phyloP scores from a whole-genome alignment of 2,329 filamentous ascomycete species.

The Xylariales sp. region DNA sequence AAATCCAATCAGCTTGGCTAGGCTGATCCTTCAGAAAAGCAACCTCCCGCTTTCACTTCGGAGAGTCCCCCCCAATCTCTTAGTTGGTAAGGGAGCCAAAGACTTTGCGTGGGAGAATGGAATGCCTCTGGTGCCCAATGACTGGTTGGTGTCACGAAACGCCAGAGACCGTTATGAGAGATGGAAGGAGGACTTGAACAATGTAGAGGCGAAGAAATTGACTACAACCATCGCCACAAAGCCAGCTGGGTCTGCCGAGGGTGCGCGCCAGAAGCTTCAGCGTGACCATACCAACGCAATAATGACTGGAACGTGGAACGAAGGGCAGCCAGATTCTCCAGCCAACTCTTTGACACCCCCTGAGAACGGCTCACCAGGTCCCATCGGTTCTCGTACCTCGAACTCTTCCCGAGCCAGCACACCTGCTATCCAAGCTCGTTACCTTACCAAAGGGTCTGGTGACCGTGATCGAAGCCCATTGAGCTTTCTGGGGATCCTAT shows the following conservation, averaged over 20 bases:
- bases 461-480: conserved; percentile 23
- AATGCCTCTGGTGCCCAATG: conserved; percentile 68
- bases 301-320: conserved; percentile 55
- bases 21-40: conserved; percentile 74
- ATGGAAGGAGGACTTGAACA: conserved; percentile 72
- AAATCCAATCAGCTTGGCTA: conserved; percentile 86
- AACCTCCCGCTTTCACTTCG: conserved; percentile 74
- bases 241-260: conserved; percentile 12
- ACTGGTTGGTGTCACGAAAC: conserved; percentile 73
- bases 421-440: conserved; percentile 10
- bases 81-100: conserved; percentile 80
- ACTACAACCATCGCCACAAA: conserved; percentile 13
- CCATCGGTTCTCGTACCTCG: conserved; percentile 6
- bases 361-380: conserved; percentile 7
- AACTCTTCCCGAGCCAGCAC: conserved; percentile 10
- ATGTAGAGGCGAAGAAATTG: conserved; percentile 47
- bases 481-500: conserved; percentile 18
- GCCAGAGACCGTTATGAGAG: conserved; percentile 73
- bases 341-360: conserved; percentile 15
- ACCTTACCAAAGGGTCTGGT: conserved; percentile 13
- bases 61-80: conserved; percentile 86
- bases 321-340: conserved; percentile 59
- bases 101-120: conserved; percentile 81
- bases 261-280: conserved; percentile 14
- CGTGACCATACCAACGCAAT: conserved; percentile 52